phyloP scores from a whole-genome alignment of 2,329 filamentous ascomycete genomes.

The Anthostomella pinea region DNA sequence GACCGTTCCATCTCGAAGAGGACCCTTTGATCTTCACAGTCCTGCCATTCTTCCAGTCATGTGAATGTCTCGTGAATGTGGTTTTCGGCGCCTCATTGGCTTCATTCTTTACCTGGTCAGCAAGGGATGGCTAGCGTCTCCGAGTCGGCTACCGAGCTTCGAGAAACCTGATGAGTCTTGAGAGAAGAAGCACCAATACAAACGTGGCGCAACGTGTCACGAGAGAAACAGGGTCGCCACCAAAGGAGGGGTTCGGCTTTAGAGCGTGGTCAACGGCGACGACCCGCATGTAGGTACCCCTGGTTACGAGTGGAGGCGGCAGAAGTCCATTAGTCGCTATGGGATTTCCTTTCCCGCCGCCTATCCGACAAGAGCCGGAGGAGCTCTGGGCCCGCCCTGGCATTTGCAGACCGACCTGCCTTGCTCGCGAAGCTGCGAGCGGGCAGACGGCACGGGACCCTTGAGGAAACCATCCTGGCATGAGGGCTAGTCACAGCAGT shows the following conservation, averaged over 20 bases:
- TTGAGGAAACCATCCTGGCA: too few relatives aligned
- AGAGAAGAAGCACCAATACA: constrained; percentile 19
- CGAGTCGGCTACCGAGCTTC: constrained; percentile 16
- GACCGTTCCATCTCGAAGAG: constrained; percentile 24
- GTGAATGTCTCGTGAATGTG: constrained; percentile 17
- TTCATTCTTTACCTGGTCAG: constrained; percentile 12
- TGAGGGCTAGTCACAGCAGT: too few relatives aligned
- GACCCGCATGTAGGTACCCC: too few relatives aligned
- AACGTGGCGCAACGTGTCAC: constrained; percentile 21
- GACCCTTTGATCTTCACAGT: constrained; percentile 13
- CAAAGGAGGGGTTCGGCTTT: constrained; percentile 10
- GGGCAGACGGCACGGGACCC: too few relatives aligned
- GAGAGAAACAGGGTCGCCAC: too few relatives aligned
- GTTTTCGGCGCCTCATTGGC: constrained; percentile 15
- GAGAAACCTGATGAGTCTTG: constrained; percentile 18
- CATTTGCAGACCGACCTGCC: constrained; percentile 14
- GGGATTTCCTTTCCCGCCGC: constrained; percentile 13
- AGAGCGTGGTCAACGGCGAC: background rate
- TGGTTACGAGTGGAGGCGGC: constrained; percentile 1
- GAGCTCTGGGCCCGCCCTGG: constrained; percentile 9
- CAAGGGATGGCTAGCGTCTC: constrained; percentile 11
- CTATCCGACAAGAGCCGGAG: constrained; percentile 19
- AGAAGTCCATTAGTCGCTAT: background rate
- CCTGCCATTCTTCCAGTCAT: constrained; percentile 16
- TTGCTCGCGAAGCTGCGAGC: too few relatives aligned